phyloP scores from a whole-genome alignment of 176 grass and related monocot genomes.

The Saccharum spontaneum region DNA sequence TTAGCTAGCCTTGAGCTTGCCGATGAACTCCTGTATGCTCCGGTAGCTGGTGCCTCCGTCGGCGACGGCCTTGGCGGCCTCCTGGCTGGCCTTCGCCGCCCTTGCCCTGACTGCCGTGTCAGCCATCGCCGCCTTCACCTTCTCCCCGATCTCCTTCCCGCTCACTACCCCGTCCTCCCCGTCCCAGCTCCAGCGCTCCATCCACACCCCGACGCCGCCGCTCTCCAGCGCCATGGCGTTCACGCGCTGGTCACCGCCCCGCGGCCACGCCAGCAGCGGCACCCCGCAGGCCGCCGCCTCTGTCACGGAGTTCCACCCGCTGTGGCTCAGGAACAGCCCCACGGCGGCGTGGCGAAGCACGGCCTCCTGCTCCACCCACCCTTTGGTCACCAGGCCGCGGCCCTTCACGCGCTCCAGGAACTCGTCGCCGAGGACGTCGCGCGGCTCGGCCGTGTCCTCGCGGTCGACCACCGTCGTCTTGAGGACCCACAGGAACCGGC shows the following conservation, averaged over 20 bases:
- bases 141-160: not conserved
- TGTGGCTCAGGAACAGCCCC: not conserved
- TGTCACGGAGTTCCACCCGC: not conserved
- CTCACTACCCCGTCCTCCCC: not conserved
- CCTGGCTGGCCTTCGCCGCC: not conserved
- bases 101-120: not conserved
- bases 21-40: conserved; percentile 24
- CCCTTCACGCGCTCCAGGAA: conserved; percentile 6
- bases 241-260: not conserved
- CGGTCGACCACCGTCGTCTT: conserved; percentile 53
- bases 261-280: not conserved
- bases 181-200: not conserved
- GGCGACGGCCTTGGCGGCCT: not conserved
- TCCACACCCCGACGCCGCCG: not conserved
- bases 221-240: not conserved
- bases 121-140: not conserved
- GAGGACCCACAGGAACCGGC: conserved; percentile 61
- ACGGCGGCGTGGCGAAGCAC: not conserved
- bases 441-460: conserved; percentile 35
- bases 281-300: not conserved
- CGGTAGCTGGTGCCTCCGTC: not conserved
- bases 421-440: conserved; percentile 33
- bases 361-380: not conserved
- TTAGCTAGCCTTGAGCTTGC: not conserved
- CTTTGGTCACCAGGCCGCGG: not conserved